Percentiles rank a stretch among this genome's conserved stretches.
Conservation (phyloP, 352 stramenopile genomes). For the Phytophthora aleatoria region DNA sequence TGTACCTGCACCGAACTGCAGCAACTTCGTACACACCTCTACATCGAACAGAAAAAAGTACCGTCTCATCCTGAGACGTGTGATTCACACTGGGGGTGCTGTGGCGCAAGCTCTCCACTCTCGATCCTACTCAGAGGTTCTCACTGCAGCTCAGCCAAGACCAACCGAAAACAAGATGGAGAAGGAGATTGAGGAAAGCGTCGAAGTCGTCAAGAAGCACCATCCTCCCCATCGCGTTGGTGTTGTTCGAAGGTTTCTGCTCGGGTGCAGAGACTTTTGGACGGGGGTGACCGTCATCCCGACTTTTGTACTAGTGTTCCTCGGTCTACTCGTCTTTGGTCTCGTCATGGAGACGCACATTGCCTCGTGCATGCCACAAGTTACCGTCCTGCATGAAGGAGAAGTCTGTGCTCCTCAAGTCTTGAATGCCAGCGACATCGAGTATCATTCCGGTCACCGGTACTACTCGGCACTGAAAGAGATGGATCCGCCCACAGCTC, state of each 20-base stretch:
- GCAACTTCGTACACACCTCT: no score
- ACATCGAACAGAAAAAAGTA: background rate
- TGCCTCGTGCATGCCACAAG: slow-evolving; percentile 15
- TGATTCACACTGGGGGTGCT: no score
- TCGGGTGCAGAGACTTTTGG: slow-evolving; percentile 22
- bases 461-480: slow-evolving; percentile 26
- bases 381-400: slow-evolving; percentile 7
- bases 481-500: slow-evolving; percentile 20
- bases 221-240: slow-evolving; percentile 1
- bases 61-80: background rate
- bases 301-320: slow-evolving; percentile 21
- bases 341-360: slow-evolving; percentile 28
- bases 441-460: slow-evolving; percentile 29
- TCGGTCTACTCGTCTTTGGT: slow-evolving; percentile 22
- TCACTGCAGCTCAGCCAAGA: background rate
- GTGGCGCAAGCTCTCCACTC: slow-evolving; percentile 3
- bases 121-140: background rate
- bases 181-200: slow-evolving; percentile 17
- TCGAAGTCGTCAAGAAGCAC: slow-evolving; percentile 9
- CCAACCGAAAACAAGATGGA: slow-evolving; percentile 6
- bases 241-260: slow-evolving; percentile 7
- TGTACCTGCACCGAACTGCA: background rate
- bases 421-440: slow-evolving; percentile 16
- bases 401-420: slow-evolving; percentile 13
- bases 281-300: slow-evolving; percentile 22